phyloP scores from a whole-genome alignment of 2,329 filamentous ascomycete genomes.

The Cryphonectria naterciae region DNA sequence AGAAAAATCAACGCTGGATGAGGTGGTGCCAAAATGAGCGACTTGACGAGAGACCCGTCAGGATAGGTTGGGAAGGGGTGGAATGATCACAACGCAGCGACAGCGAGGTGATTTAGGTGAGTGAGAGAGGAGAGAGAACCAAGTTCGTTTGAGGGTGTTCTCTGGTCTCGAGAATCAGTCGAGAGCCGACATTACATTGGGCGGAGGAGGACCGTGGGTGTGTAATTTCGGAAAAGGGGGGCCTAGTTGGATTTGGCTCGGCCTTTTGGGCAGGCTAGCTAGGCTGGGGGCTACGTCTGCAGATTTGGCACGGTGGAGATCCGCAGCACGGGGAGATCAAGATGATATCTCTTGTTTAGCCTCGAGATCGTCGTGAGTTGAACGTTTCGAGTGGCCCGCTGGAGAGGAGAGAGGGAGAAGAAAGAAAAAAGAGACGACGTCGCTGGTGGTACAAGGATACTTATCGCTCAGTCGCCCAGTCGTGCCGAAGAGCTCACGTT shows the following conservation, averaged over 20 bases:
- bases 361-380: slow-evolving; percentile 22
- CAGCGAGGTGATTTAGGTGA: slow-evolving; percentile 26
- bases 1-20: slow-evolving; percentile 12
- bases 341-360: slow-evolving; percentile 22
- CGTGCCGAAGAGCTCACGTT: neutral
- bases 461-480: slow-evolving; percentile 11
- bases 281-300: slow-evolving; percentile 13
- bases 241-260: slow-evolving; percentile 23
- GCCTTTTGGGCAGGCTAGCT: slow-evolving; percentile 23
- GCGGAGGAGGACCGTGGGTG: slow-evolving; percentile 23
- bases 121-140: slow-evolving; percentile 16
- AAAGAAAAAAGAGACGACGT: slow-evolving; percentile 28
- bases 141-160: slow-evolving; percentile 19
- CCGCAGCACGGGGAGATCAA: slow-evolving; percentile 21
- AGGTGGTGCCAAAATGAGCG: slow-evolving; percentile 45
- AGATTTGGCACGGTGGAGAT: slow-evolving; percentile 24
- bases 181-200: slow-evolving; percentile 36
- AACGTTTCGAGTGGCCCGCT: slow-evolving; percentile 5
- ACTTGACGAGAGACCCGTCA: slow-evolving; percentile 52
- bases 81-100: slow-evolving; percentile 29
- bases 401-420: neutral
- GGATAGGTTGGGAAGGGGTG: slow-evolving; percentile 30
- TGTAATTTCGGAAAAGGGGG: slow-evolving; percentile 29
- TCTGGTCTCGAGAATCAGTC: slow-evolving; percentile 34
- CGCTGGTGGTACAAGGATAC: slow-evolving; percentile 31